Conservation (phyloP, 768 basidiomycete species). For the Sporobolomyces phaffii region DNA sequence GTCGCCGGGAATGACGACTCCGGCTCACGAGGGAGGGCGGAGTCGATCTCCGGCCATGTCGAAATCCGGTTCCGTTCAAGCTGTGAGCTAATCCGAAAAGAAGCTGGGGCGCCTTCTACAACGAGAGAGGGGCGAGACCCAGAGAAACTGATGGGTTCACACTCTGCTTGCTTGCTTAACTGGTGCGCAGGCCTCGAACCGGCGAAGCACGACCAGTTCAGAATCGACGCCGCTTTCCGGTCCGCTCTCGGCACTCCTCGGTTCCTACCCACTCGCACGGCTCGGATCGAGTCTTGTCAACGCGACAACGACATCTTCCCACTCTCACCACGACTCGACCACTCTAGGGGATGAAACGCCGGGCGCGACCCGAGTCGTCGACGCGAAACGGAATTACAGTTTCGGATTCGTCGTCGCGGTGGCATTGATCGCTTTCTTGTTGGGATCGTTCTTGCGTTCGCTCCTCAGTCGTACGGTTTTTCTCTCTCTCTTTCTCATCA, state of each 20-base stretch:
- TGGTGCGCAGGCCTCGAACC: neutral
- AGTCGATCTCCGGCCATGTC: conserved; percentile 12
- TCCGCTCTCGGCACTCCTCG: conserved; percentile 30
- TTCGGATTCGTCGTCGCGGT: conserved; percentile 63
- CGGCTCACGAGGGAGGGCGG: conserved; percentile 1
- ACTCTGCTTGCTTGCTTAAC: too few relatives aligned
- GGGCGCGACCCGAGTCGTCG: neutral
- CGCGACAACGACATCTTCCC: conserved; percentile 1
- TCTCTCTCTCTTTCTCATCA: conserved; percentile 63
- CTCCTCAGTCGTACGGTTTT: conserved; percentile 87
- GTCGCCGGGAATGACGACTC: conserved; percentile 28
- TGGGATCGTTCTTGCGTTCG: conserved; percentile 83
- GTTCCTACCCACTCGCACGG: conserved; percentile 31
- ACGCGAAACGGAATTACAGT: conserved; percentile 46
- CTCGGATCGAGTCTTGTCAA: conserved; percentile 27
- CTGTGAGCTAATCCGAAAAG: too few relatives aligned
- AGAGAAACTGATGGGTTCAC: neutral
- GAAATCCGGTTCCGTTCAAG: neutral
- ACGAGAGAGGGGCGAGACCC: too few relatives aligned
- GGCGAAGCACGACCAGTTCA: conserved; percentile 19
- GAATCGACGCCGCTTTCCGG: neutral
- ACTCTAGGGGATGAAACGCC: conserved; percentile 15
- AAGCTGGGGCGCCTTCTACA: too few relatives aligned
- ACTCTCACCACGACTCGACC: neutral
- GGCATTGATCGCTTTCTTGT: conserved; percentile 78